These are phyloP conservation scores for Epichloe hybrida DNA, from an alignment of 2,329 filamentous ascomycete genomes.

Conservation along the genomic window DNA sequence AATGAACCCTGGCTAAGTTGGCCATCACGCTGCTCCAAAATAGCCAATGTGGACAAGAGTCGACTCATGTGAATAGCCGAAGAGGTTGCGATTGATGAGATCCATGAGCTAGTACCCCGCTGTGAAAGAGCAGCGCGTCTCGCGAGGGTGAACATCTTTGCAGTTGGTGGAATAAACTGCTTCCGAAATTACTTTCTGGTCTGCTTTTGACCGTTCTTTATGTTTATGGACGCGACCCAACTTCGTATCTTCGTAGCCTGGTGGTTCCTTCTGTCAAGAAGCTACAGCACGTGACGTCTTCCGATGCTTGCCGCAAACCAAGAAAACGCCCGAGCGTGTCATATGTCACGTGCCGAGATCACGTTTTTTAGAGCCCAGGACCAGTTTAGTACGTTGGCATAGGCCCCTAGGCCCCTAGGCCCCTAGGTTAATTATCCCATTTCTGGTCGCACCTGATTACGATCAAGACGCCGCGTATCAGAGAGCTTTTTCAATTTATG, in stretches of 20 bases:
- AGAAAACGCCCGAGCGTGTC: too few species aligned
- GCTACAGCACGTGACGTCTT: background rate
- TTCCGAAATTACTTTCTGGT: background rate
- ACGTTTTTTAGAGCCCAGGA: background rate
- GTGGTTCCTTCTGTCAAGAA: too few species aligned
- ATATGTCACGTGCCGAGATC: background rate
- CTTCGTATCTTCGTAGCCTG: background rate
- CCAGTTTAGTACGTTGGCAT: background rate
- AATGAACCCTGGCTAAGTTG: conserved; percentile 73
- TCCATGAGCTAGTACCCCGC: background rate
- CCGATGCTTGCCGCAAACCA: background rate
- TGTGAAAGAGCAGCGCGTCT: conserved; percentile 14
- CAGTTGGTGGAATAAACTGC: background rate
- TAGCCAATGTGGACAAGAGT: conserved; percentile 66
- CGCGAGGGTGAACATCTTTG: conserved; percentile 18
- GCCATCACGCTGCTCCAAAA: conserved; percentile 87
- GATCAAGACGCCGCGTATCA: conserved; percentile 19
- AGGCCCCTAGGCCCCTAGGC: background rate
- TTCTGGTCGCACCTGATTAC: conserved; percentile 25
- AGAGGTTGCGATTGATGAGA: background rate
- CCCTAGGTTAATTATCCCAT: background rate
- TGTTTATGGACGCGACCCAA: conserved; percentile 14
- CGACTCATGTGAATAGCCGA: background rate
- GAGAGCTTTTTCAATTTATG: conserved; percentile 3
- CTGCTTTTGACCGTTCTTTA: too few species aligned